These are phyloP conservation scores for Ananas comosus DNA, from an alignment of 176 grass and related monocot species.

Conservation along the genomic window DNA sequence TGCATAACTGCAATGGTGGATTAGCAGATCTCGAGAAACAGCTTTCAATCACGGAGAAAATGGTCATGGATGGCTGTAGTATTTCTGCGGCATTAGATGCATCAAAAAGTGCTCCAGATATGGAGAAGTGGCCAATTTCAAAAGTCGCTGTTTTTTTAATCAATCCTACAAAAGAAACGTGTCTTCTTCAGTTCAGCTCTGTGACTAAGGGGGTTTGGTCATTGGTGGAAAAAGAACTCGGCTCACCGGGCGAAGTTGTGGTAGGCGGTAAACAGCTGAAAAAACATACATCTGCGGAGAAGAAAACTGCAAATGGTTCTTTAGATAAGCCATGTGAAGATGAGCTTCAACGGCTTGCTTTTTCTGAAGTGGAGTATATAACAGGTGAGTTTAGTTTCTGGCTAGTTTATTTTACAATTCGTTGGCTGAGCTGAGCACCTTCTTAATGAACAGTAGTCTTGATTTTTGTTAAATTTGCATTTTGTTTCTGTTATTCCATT, in stretches of 20 bases:
- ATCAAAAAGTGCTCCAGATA: constrained; percentile 17
- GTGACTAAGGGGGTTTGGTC: constrained; percentile 42
- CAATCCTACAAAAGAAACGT: constrained; percentile 28
- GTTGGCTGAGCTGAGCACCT: not conserved
- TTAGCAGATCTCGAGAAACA: constrained; percentile 1
- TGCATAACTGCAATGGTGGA: constrained; percentile 11
- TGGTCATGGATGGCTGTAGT: constrained; percentile 33
- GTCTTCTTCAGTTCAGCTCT: constrained; percentile 39
- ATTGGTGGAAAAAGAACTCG: constrained; percentile 44
- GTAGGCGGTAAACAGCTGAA: not conserved
- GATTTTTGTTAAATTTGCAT: constrained; percentile 5
- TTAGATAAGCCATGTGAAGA: constrained; percentile 5
- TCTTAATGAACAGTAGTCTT: not conserved
- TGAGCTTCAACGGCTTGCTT: constrained; percentile 31
- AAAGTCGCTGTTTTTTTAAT: constrained; percentile 52
- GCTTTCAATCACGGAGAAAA: constrained; percentile 36
- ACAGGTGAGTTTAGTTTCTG: constrained; percentile 35
- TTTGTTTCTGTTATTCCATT: constrained; percentile 2
- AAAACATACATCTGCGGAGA: constrained; percentile 4
- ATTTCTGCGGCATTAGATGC: constrained; percentile 40
- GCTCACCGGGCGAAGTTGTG: not conserved
- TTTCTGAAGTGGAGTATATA: constrained; percentile 40
- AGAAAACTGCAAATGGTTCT: not conserved
- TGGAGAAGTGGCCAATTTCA: constrained; percentile 38
- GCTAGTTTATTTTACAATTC: not conserved